phyloP scores from a whole-genome alignment of 345 rosid genomes.

The Salix suchowensis region DNA sequence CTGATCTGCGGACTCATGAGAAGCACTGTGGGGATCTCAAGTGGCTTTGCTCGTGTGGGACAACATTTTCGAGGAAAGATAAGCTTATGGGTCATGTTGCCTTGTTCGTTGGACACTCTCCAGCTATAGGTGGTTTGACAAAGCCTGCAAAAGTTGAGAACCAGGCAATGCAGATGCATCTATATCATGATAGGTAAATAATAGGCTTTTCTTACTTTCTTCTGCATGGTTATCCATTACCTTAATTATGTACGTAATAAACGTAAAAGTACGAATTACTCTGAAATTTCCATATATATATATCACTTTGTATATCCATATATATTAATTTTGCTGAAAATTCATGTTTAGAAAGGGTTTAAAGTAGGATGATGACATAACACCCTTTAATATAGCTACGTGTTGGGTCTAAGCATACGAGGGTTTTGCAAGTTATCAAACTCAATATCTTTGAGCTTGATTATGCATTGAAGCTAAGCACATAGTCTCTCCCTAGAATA shows the following conservation, averaged over 20 bases:
- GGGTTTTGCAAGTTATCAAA: too few relatives aligned
- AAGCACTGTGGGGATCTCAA: constrained; percentile 77
- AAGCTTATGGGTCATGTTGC: constrained; percentile 78
- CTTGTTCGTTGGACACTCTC: constrained; percentile 64
- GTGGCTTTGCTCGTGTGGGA: constrained; percentile 91
- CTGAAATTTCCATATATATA: too few relatives aligned
- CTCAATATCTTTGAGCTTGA: too few relatives aligned
- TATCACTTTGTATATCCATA: too few relatives aligned
- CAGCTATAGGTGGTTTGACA: constrained; percentile 11
- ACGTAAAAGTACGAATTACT: neutral
- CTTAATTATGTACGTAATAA: neutral
- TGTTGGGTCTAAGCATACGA: too few relatives aligned
- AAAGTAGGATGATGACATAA: too few relatives aligned
- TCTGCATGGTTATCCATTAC: neutral
- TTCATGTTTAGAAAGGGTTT: too few relatives aligned
- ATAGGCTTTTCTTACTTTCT: neutral
- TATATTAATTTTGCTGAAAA: too few relatives aligned
- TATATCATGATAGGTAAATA: constrained; percentile 9
- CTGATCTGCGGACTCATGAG: constrained; percentile 89
- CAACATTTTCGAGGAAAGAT: constrained; percentile 79
- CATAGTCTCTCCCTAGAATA: too few relatives aligned
- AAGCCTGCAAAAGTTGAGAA: constrained; percentile 15
- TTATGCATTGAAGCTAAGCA: too few relatives aligned
- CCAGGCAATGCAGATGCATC: constrained; percentile 15
- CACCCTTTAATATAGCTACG: too few relatives aligned